Evolutionary conservation across 2,329 filamentous ascomycete genomes (phyloP).

Genomic region (Atkinsonella hypoxylon): DNA sequence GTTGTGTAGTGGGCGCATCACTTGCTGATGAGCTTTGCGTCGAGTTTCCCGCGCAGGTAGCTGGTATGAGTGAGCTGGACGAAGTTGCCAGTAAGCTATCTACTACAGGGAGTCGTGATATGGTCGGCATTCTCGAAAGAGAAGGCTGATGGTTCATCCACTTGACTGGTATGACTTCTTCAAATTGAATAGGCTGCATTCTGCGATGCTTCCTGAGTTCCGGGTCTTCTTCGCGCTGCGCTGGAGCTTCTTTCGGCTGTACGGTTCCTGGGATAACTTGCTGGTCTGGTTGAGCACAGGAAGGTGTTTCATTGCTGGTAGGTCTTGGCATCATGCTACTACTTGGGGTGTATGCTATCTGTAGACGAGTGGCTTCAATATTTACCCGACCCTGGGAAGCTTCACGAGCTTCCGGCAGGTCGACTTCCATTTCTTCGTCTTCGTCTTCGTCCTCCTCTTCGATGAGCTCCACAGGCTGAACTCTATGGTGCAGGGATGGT

Average conservation of each 20-base stretch:
- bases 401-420: slow-evolving; percentile 18
- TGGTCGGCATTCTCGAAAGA: slow-evolving; percentile 12
- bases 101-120: slow-evolving; percentile 9
- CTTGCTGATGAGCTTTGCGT: slow-evolving; percentile 2
- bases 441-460: slow-evolving; percentile 1
- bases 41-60: slow-evolving; percentile 8
- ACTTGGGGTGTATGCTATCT: slow-evolving; percentile 9
- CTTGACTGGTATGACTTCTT: slow-evolving; percentile 6
- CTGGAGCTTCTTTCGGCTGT: background rate
- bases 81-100: slow-evolving; percentile 16
- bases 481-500: background rate
- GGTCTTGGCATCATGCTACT: background rate
- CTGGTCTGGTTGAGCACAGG: slow-evolving; percentile 21
- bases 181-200: slow-evolving; percentile 16
- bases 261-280: slow-evolving; percentile 12
- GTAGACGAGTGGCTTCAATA: slow-evolving; percentile 11
- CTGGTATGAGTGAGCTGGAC: slow-evolving; percentile 19
- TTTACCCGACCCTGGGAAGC: slow-evolving; percentile 13
- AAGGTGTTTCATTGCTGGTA: slow-evolving; percentile 17
- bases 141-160: background rate
- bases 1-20: background rate
- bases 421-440: slow-evolving; percentile 20
- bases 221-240: background rate
- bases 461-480: background rate
- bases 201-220: slow-evolving; percentile 9